Percentiles rank a stretch among this genome's conserved stretches.
Conservation (phyloP, 129 eudicot species). For the Saussurea involucrata region DNA sequence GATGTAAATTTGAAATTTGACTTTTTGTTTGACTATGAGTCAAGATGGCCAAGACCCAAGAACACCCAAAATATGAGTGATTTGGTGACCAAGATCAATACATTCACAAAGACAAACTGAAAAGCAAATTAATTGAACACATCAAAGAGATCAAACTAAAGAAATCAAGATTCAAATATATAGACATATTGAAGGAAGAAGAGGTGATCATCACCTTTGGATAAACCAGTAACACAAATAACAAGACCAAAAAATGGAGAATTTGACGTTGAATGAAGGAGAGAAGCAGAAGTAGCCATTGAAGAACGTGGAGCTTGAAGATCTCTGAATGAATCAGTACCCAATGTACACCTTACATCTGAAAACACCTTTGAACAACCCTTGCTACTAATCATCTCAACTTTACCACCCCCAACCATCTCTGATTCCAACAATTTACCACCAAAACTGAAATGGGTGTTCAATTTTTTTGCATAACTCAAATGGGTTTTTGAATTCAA, state of each 20-base stretch:
- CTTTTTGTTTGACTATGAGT: constrained; percentile 8
- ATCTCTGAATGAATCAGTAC: constrained; percentile 36
- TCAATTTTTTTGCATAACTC: background rate
- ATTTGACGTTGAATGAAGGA: constrained; percentile 15
- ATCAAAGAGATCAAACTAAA: background rate
- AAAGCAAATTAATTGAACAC: background rate
- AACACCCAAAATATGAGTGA: background rate
- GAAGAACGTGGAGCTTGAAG: constrained; percentile 38
- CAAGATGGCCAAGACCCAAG: constrained; percentile 15
- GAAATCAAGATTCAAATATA: background rate
- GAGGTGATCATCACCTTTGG: constrained; percentile 56
- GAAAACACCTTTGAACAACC: constrained; percentile 71
- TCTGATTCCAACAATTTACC: constrained; percentile 3
- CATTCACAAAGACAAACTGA: background rate
- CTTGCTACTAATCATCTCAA: constrained; percentile 57
- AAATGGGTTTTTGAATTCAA: background rate
- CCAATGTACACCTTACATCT: constrained; percentile 37
- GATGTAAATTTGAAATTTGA: background rate
- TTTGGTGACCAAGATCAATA: constrained; percentile 1
- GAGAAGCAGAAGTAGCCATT: constrained; percentile 25
- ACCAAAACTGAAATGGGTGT: constrained; percentile 3
- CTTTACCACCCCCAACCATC: constrained; percentile 46
- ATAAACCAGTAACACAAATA: constrained; percentile 85
- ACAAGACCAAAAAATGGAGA: constrained; percentile 77
- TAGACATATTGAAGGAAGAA: background rate